Evolutionary conservation across 2,329 filamentous ascomycete genomes (phyloP).

Genomic region (Botrytis deweyae): DNA sequence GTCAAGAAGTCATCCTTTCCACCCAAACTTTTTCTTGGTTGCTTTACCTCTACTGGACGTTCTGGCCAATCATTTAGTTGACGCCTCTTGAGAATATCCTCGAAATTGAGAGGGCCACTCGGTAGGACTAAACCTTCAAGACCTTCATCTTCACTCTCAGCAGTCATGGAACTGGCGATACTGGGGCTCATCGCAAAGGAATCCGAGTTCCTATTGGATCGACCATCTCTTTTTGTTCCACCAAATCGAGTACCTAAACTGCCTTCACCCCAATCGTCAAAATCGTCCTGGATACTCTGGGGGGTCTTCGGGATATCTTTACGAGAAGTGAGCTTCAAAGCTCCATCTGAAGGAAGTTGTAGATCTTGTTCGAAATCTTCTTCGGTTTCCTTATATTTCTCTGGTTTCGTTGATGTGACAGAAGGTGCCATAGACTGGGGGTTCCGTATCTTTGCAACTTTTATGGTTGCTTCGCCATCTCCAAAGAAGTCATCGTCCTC

Average conservation of each 20-base stretch:
- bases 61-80: slow-evolving; percentile 60
- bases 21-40: slow-evolving; percentile 31
- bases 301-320: slow-evolving; percentile 64
- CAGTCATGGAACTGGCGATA: slow-evolving; percentile 84
- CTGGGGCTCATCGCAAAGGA: slow-evolving; percentile 89
- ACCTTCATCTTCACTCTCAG: slow-evolving; percentile 90
- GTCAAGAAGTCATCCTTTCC: slow-evolving; percentile 75
- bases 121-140: slow-evolving; percentile 88
- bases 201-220: slow-evolving; percentile 80
- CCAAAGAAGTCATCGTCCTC: slow-evolving; percentile 64
- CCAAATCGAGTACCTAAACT: slow-evolving; percentile 89
- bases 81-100: slow-evolving; percentile 71
- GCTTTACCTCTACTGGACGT: slow-evolving; percentile 45
- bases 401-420: slow-evolving; percentile 56
- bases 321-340: slow-evolving; percentile 59
- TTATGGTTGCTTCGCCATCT: slow-evolving; percentile 65
- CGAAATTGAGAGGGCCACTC: slow-evolving; percentile 78
- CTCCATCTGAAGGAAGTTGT: slow-evolving; percentile 65
- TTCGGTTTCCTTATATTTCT: slow-evolving; percentile 45
- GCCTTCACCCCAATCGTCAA: slow-evolving; percentile 90
- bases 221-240: slow-evolving; percentile 77
- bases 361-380: slow-evolving; percentile 74
- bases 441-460: slow-evolving; percentile 58
- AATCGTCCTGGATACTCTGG: slow-evolving; percentile 65
- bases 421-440: slow-evolving; percentile 53